phyloP scores from a whole-genome alignment of 2,329 filamentous ascomycete genomes.

The Peltaster fructicola region DNA sequence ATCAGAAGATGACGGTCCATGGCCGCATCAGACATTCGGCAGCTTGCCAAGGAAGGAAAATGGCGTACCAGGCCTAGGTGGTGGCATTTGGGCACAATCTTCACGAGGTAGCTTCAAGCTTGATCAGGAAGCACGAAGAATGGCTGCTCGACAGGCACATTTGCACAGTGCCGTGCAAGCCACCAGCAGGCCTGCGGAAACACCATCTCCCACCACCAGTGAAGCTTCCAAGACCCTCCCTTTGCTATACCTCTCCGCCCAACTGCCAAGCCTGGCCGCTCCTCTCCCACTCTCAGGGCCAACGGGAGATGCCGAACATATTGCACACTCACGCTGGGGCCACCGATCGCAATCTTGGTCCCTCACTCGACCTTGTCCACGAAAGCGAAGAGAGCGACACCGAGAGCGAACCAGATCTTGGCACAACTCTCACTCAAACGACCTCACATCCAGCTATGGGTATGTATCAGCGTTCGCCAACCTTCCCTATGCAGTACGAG shows the following conservation, averaged over 20 bases:
- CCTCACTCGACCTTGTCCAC: slow-evolving; percentile 4
- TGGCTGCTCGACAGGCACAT: slow-evolving; percentile 10
- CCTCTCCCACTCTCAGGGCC: slow-evolving; percentile 74
- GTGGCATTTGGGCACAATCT: slow-evolving; percentile 16
- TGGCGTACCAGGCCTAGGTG: slow-evolving; percentile 25
- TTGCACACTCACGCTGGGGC: slow-evolving; percentile 2
- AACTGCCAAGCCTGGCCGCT: slow-evolving; percentile 81
- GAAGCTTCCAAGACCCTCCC: slow-evolving; percentile 42
- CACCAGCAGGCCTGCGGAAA: slow-evolving; percentile 16
- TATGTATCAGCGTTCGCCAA: slow-evolving; percentile 15
- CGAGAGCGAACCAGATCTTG: slow-evolving; percentile 6
- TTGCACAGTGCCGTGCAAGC: slow-evolving; percentile 20
- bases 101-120: slow-evolving; percentile 17
- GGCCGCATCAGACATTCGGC: slow-evolving; percentile 37
- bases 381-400: slow-evolving; percentile 3
- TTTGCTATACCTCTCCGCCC: slow-evolving; percentile 80
- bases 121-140: slow-evolving; percentile 13
- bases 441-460: slow-evolving; percentile 16
- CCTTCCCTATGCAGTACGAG: slow-evolving; percentile 10
- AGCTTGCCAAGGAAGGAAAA: slow-evolving; percentile 15
- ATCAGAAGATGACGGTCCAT: slow-evolving; percentile 65
- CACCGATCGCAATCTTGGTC: too few relatives aligned
- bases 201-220: slow-evolving; percentile 17
- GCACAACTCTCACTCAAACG: slow-evolving; percentile 14
- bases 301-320: slow-evolving; percentile 9